Conservation (phyloP, 2,329 filamentous ascomycete species). For the Bretziella fagacearum region DNA sequence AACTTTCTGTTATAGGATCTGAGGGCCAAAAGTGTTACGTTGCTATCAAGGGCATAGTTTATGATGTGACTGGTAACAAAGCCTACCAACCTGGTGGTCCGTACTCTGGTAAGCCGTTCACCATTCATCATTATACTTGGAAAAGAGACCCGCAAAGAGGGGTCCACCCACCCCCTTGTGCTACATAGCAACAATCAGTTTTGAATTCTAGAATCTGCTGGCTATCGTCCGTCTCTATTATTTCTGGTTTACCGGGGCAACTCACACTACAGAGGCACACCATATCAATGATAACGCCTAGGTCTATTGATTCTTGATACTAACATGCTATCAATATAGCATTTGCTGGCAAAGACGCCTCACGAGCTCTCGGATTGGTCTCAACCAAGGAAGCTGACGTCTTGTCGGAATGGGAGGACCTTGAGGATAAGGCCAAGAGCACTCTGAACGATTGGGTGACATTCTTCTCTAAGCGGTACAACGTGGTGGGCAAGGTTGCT, state of each 20-base stretch:
- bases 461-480: constrained; percentile 95
- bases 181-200: not conserved
- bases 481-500: constrained; percentile 56
- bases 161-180: too few species aligned
- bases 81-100: constrained; percentile 67
- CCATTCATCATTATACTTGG: too few species aligned
- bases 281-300: not conserved
- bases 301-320: too few species aligned
- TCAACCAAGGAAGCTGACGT: constrained; percentile 78
- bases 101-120: constrained; percentile 64
- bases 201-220: not conserved
- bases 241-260: not conserved
- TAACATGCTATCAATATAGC: constrained; percentile 35
- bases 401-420: constrained; percentile 61
- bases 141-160: not conserved
- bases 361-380: constrained; percentile 72
- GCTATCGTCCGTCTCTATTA: not conserved
- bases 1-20: constrained; percentile 30
- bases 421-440: constrained; percentile 70
- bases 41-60: constrained; percentile 71
- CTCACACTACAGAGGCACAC: too few species aligned
- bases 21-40: constrained; percentile 51
- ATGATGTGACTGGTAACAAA: constrained; percentile 82
- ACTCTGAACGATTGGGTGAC: constrained; percentile 83
- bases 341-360: constrained; percentile 90